Percentiles rank a stretch among this genome's conserved stretches.
These are phyloP conservation scores for Elasticomyces elasticus DNA, from an alignment of 495 filamentous ascomycete genomes.

Conservation along the genomic window DNA sequence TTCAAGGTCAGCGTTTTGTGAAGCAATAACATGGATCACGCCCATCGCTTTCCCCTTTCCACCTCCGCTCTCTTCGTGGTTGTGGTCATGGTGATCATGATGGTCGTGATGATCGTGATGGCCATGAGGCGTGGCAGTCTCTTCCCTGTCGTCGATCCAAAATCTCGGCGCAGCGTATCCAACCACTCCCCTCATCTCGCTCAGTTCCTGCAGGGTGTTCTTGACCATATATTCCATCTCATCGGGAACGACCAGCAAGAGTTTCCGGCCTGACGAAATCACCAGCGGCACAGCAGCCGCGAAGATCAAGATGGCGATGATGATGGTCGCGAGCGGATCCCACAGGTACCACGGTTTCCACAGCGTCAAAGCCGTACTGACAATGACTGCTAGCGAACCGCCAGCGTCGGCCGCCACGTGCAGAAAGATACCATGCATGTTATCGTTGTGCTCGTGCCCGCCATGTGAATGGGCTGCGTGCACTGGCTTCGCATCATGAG, in stretches of 20 bases:
- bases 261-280: constrained; percentile 63
- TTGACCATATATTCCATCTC: constrained; percentile 83
- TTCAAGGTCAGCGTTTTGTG: constrained; percentile 27
- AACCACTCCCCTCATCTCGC: constrained; percentile 70
- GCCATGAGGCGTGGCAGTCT: constrained; percentile 31
- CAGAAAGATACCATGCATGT: constrained; percentile 98
- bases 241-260: constrained; percentile 75
- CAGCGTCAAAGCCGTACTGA: constrained; percentile 79
- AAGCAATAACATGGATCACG: constrained; percentile 34
- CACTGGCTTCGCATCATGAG: not conserved
- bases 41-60: constrained; percentile 28
- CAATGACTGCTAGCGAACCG: constrained; percentile 87
- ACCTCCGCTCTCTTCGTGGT: constrained; percentile 16
- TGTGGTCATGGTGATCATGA: constrained; percentile 23
- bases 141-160: constrained; percentile 69
- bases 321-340: constrained; percentile 85
- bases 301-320: constrained; percentile 90
- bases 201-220: constrained; percentile 73
- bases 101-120: constrained; percentile 23
- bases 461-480: constrained; percentile 7
- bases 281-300: constrained; percentile 81
- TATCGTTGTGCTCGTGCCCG: constrained; percentile 68
- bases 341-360: constrained; percentile 85
- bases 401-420: constrained; percentile 93
- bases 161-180: constrained; percentile 84